Percentiles rank a stretch among this genome's conserved stretches.
Conservation (phyloP, 2,329 filamentous ascomycete species). For the Epicoccum sorghinum region DNA sequence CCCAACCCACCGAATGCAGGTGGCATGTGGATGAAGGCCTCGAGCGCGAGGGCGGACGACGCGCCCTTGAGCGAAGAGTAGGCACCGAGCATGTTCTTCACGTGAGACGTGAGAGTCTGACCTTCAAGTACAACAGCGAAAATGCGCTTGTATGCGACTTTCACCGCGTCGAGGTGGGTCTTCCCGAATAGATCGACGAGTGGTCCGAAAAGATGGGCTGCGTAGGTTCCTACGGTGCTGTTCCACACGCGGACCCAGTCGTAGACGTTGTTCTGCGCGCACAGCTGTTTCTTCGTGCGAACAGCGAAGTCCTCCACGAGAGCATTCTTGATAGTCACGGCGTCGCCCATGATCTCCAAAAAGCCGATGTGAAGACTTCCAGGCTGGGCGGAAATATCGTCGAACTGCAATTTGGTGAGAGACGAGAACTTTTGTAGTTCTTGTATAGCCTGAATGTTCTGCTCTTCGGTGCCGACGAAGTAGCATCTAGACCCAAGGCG, state of each 20-base stretch:
- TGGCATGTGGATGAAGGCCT: conserved; percentile 38
- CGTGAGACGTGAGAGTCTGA: conserved; percentile 26
- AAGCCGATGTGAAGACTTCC: conserved; percentile 22
- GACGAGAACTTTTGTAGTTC: conserved; percentile 23
- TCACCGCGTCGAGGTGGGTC: conserved; percentile 31
- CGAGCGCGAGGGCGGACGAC: conserved; percentile 19
- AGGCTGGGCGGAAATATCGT: not conserved
- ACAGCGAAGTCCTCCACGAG: conserved; percentile 24
- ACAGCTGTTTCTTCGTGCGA: conserved; percentile 30
- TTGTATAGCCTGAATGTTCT: conserved; percentile 7
- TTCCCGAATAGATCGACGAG: conserved; percentile 34
- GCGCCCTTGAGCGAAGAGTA: conserved; percentile 7
- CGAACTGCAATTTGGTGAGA: conserved; percentile 23
- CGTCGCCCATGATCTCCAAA: not conserved
- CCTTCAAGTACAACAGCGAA: conserved; percentile 30
- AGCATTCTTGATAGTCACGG: conserved; percentile 16
- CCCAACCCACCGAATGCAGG: conserved; percentile 37
- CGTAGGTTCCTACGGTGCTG: conserved; percentile 29
- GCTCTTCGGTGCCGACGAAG: conserved; percentile 29
- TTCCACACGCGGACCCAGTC: conserved; percentile 42
- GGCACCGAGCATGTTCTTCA: conserved; percentile 21
- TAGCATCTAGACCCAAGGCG: conserved; percentile 32
- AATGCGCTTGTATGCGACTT: conserved; percentile 29
- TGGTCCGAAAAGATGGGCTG: conserved; percentile 35
- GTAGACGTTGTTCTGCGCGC: conserved; percentile 24